These are phyloP conservation scores for Aquilaria agallochum DNA, from an alignment of 441 rosid genomes.

Conservation along the genomic window DNA sequence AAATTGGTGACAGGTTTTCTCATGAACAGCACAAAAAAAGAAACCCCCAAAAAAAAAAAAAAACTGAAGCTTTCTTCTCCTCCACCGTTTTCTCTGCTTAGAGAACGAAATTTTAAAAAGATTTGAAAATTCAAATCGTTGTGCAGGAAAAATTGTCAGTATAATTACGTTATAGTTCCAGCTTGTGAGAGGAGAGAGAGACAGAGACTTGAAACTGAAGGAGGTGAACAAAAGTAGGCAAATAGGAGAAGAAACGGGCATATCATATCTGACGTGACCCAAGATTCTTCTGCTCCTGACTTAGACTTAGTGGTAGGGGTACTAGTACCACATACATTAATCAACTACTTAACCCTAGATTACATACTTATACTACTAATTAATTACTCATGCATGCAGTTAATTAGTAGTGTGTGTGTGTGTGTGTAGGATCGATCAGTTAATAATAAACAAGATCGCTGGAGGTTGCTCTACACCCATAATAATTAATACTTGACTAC, in stretches of 20 bases:
- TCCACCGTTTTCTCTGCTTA: conserved; percentile 3
- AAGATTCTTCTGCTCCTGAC: conserved; percentile 21
- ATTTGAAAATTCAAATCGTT: not conserved
- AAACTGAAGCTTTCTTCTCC: not conserved
- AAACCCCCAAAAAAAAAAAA: not conserved
- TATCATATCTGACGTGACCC: conserved; percentile 36
- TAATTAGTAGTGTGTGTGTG: no score
- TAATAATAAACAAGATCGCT: no score
- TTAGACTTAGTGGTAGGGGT: no score
- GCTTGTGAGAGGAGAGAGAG: conserved; percentile 6
- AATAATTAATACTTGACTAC: no score
- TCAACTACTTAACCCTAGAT: no score
- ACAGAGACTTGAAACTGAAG: conserved; percentile 6
- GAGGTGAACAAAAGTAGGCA: conserved; percentile 19
- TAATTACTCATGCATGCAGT: no score
- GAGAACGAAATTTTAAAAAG: not conserved
- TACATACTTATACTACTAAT: no score
- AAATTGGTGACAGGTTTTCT: not conserved
- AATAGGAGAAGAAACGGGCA: conserved; percentile 18
- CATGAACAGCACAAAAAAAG: not conserved
- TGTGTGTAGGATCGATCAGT: no score
- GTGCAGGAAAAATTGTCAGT: no score
- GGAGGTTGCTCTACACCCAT: no score
- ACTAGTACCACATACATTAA: no score
- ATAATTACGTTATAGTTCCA: no score